Conservation (phyloP, 345 rosid genomes). For the Geranium rotundifolium region DNA sequence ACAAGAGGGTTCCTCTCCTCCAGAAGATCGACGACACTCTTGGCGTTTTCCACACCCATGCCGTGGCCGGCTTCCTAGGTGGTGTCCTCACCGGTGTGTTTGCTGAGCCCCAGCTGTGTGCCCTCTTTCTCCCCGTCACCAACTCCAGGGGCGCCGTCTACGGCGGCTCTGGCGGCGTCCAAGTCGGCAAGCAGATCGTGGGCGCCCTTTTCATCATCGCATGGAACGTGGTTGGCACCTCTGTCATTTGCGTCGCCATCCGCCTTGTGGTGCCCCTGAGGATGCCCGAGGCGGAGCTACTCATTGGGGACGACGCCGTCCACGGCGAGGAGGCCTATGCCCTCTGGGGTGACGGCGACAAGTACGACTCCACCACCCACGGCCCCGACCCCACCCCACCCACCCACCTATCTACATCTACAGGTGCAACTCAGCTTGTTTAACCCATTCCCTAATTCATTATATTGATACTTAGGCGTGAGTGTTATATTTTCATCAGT, state of each 20-base stretch:
- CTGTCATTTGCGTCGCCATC: conserved; percentile 10
- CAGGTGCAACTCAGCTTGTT: conserved; percentile 11
- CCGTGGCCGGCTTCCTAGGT: conserved; percentile 15
- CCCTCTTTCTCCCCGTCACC: conserved; percentile 6
- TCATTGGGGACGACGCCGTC: conserved; percentile 14
- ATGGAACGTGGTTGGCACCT: conserved; percentile 13
- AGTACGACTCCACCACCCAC: conserved; percentile 8
- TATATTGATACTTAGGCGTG: too few species aligned
- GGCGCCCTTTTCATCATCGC: conserved; percentile 13
- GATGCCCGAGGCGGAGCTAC: conserved; percentile 15
- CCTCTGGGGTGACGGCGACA: conserved; percentile 17
- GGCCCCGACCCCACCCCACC: not conserved
- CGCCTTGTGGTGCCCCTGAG: conserved; percentile 13
- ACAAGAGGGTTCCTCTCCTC: conserved; percentile 14
- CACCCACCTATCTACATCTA: not conserved
- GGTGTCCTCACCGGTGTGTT: conserved; percentile 16
- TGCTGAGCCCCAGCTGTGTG: conserved; percentile 13
- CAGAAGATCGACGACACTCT: conserved; percentile 17
- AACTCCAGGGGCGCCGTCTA: conserved; percentile 16
- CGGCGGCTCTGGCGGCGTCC: conserved; percentile 13
- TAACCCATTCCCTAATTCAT: too few species aligned
- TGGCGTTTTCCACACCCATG: conserved; percentile 18
- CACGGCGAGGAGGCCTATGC: conserved; percentile 19
- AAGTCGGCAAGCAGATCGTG: conserved; percentile 12
- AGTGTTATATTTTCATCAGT: too few species aligned